Conservation (phyloP, 1,284 basidiomycete species). For the Hemileia vastatrix region DNA sequence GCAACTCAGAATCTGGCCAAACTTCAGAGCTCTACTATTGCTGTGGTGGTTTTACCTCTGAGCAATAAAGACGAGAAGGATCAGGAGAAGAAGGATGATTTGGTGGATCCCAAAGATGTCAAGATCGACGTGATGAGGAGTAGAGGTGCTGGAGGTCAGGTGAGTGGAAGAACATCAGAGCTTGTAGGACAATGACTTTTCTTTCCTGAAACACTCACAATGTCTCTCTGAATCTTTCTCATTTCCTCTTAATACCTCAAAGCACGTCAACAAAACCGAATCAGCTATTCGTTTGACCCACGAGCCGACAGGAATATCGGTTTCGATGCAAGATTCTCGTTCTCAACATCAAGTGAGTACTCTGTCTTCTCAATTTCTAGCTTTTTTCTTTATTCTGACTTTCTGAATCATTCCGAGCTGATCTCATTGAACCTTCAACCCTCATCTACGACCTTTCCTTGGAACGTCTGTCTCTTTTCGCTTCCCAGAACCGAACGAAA, state of each 20-base stretch:
- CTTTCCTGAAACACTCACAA: too few species aligned
- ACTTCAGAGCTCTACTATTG: slow-evolving; percentile 87
- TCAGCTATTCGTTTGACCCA: slow-evolving; percentile 95
- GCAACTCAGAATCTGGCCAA: slow-evolving; percentile 75
- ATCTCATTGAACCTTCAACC: neutral
- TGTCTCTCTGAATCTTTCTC: neutral
- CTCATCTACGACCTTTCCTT: neutral
- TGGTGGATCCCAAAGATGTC: slow-evolving; percentile 73
- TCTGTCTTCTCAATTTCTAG: too few species aligned
- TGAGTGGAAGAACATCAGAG: slow-evolving; percentile 47
- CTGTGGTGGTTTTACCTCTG: slow-evolving; percentile 73
- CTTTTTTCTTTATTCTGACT: neutral
- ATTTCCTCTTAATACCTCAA: neutral
- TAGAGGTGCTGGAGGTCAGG: slow-evolving; percentile 90
- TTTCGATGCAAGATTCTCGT: slow-evolving; percentile 96
- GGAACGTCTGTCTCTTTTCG: too few species aligned
- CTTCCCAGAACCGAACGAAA: slow-evolving; percentile 63
- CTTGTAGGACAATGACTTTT: too few species aligned
- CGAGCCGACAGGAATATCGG: slow-evolving; percentile 80
- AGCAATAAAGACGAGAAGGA: slow-evolving; percentile 44
- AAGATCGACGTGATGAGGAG: slow-evolving; percentile 90
- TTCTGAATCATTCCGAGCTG: slow-evolving; percentile 10
- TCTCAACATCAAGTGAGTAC: slow-evolving; percentile 77
- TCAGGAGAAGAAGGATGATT: slow-evolving; percentile 45
- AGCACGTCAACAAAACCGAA: slow-evolving; percentile 98